phyloP scores from a whole-genome alignment of 192 early-diverging fungal species.

The Neocallimastix lanati region DNA sequence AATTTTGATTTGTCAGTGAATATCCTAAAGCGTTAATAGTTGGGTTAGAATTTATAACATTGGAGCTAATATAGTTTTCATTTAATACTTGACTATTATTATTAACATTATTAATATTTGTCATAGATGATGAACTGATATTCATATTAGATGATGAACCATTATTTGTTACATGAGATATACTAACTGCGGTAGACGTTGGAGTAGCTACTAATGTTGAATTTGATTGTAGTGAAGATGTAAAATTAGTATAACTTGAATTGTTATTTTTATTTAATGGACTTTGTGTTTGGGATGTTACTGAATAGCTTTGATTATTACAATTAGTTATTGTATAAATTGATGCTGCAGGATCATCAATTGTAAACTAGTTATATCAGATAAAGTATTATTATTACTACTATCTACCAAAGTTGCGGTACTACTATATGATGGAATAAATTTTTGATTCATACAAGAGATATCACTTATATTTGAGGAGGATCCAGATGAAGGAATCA shows the following conservation, averaged over 20 bases:
- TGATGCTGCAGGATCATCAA: background rate
- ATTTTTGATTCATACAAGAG: background rate
- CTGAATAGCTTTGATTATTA: background rate
- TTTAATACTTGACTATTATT: background rate
- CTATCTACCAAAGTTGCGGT: background rate
- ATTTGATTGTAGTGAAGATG: background rate
- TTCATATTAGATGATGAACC: background rate
- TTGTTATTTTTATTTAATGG: background rate
- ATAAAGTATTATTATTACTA: background rate
- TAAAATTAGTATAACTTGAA: background rate
- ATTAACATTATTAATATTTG: background rate
- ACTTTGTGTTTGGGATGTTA: background rate
- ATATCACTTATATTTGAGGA: background rate
- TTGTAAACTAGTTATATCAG: background rate
- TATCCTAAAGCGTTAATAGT: background rate
- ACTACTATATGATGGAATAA: background rate
- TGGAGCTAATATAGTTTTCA: background rate
- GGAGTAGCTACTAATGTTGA: background rate
- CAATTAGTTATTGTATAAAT: background rate
- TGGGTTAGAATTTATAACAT: background rate
- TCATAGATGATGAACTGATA: background rate
- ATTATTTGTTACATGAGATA: background rate
- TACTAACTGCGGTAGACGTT: background rate
- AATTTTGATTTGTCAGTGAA: background rate
- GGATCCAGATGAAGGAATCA: background rate